Percentiles rank a stretch among this genome's conserved stretches.
Conservation (phyloP, 2,329 filamentous ascomycete genomes). For the Davidsoniella virescens region DNA sequence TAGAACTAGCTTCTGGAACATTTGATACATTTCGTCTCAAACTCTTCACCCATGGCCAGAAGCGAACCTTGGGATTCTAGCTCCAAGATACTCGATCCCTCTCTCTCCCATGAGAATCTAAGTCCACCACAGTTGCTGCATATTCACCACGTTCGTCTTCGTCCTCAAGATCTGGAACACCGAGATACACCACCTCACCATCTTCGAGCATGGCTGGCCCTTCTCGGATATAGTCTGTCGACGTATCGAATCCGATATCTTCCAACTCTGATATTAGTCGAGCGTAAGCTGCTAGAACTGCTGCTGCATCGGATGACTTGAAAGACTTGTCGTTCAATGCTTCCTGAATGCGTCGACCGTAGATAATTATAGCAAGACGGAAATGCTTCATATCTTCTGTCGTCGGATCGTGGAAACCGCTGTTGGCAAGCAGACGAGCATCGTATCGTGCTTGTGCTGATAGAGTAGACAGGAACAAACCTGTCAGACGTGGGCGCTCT, state of each 20-base stretch:
- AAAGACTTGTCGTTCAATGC: slow-evolving; percentile 20
- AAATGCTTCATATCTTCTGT: slow-evolving; percentile 21
- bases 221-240: slow-evolving; percentile 30
- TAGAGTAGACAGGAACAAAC: slow-evolving; percentile 32
- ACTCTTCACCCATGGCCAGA: no score
- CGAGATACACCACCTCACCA: slow-evolving; percentile 31
- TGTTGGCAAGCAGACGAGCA: slow-evolving; percentile 30
- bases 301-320: slow-evolving; percentile 22
- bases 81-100: slow-evolving; percentile 35
- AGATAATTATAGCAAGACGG: slow-evolving; percentile 33
- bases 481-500: slow-evolving; percentile 28
- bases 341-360: slow-evolving; percentile 37
- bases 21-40: no score
- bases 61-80: neutral
- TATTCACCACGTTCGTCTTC: slow-evolving; percentile 40
- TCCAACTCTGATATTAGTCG: slow-evolving; percentile 30
- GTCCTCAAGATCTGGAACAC: slow-evolving; percentile 33
- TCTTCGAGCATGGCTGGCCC: slow-evolving; percentile 36
- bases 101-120: slow-evolving; percentile 36
- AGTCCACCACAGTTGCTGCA: slow-evolving; percentile 34
- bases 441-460: slow-evolving; percentile 40
- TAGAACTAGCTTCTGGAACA: no score
- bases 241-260: slow-evolving; percentile 39
- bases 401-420: slow-evolving; percentile 24
- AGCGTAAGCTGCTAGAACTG: slow-evolving; percentile 32